Evolutionary conservation across 306 rosid genomes (phyloP).

Genomic region (Lotus japonicus): DNA sequence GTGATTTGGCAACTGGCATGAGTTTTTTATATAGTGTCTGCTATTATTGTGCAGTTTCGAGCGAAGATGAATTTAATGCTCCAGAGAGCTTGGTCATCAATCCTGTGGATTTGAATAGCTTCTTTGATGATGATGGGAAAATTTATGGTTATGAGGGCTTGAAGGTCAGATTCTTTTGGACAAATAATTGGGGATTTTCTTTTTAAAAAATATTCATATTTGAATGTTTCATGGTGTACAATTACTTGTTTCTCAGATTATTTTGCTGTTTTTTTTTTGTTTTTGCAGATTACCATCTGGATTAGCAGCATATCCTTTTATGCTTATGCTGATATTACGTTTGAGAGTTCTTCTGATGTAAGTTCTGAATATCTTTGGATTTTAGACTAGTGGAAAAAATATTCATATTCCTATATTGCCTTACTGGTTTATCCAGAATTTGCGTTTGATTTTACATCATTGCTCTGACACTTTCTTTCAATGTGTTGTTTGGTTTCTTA

Average conservation of each 20-base stretch:
- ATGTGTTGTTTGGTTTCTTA: constrained; percentile 24
- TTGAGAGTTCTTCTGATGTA: constrained; percentile 68
- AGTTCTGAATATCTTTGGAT: constrained; percentile 25
- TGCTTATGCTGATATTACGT: constrained; percentile 65
- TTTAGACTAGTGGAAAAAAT: neutral
- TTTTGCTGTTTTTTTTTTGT: constrained; percentile 14
- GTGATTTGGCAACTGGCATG: neutral
- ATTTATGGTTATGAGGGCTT: constrained; percentile 82
- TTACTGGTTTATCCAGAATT: neutral
- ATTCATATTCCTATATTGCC: neutral
- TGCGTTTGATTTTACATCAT: neutral
- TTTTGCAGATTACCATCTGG: constrained; percentile 76
- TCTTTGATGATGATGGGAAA: constrained; percentile 71
- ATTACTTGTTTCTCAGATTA: neutral
- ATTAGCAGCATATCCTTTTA: constrained; percentile 73
- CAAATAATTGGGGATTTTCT: neutral
- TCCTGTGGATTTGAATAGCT: constrained; percentile 63
- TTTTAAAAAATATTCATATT: neutral
- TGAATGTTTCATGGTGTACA: neutral
- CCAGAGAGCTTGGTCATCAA: constrained; percentile 41
- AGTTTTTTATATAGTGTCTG: neutral
- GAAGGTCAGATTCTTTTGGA: constrained; percentile 43
- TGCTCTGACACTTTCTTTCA: constrained; percentile 3
- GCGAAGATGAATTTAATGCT: constrained; percentile 59
- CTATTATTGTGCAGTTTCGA: constrained; percentile 43